Base-by-base conservation (phyloP, 495 filamentous ascomycete species). In the Hyaloscypha bicolor region DNA sequence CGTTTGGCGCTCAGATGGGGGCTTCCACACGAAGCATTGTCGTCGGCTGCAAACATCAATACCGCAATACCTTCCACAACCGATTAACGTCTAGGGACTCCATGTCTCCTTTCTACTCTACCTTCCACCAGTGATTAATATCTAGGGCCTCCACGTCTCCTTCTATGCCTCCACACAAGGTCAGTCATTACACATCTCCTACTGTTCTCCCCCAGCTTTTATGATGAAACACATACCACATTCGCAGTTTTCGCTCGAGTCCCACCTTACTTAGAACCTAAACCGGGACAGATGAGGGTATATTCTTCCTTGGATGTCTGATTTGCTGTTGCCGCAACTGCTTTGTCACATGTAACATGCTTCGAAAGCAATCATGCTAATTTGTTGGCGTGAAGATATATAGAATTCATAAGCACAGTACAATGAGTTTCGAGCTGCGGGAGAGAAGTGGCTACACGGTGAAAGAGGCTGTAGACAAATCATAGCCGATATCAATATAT, bases 231-330 rank as follows among this genome's bases (percentile, higher is more conserved):
- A 81, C 77, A 79, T 77, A 79, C 79, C 76, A 82, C 80, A 85
- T 87, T 88, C 86, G 86, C 86, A 88, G 85, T 88, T 88, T 88
- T 82, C 85, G 87, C 86, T 85, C 77, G 82, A 88, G 84, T 78
- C 77, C 75, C 84, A 81, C 51, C 42, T 53, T 71, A 57, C 42
- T 53, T 71, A 78, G 82, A 87, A 83, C 85, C 83, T 83, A 79
- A 72, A 71, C 68, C 78, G 79, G 77, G 76, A 78, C 79, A 76
- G 78, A 82, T 80, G 86, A 87, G 85, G 83, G 81, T 72, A 53
- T 75, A 76, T 73, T 75, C 85, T 88, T 86, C 84, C 83, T 88
- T 87, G 85, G 86, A 87, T 88, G 86, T 87, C 83, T 87, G 82
- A 88, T 75, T 68, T 37, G 32, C 29, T 60, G 19, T 56, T 14